A percentile compares a stretch with the other conserved stretches of the same genome.
Evolutionary conservation across 805 yeast species (phyloP).

Genomic region (Cyberlindnera maritima): DNA sequence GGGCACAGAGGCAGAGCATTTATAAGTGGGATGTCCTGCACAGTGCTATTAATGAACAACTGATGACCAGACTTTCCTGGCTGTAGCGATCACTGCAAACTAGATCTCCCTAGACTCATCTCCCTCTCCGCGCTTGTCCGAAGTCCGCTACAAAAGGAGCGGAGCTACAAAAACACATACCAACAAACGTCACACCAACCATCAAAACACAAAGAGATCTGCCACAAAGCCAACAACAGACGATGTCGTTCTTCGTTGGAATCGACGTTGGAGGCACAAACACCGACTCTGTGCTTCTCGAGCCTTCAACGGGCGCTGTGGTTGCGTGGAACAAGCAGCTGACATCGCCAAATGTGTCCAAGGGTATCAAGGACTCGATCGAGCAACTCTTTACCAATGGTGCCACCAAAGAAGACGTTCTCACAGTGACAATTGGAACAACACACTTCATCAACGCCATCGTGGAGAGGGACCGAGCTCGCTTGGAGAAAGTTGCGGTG

Average conservation of each 20-base stretch:
- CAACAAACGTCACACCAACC: too few relatives aligned
- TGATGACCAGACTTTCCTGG: too few relatives aligned
- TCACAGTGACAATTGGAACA: slow-evolving; percentile 48
- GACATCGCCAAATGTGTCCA: slow-evolving; percentile 43
- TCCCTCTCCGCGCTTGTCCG: neutral
- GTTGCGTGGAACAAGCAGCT: slow-evolving; percentile 41
- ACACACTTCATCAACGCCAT: slow-evolving; percentile 52
- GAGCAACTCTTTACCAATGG: slow-evolving; percentile 29
- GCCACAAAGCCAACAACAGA: neutral
- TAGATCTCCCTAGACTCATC: too few relatives aligned
- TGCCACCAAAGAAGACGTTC: slow-evolving; percentile 31
- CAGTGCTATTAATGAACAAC: too few relatives aligned
- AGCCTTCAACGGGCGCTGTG: slow-evolving; percentile 37
- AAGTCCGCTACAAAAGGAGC: neutral
- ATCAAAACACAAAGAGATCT: too few relatives aligned
- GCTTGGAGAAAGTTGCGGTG: slow-evolving; percentile 44
- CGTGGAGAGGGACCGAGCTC: slow-evolving; percentile 41
- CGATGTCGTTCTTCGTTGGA: slow-evolving; percentile 34
- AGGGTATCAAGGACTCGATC: slow-evolving; percentile 40
- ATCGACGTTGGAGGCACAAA: slow-evolving; percentile 54
- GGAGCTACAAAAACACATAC: neutral
- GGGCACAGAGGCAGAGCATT: slow-evolving; percentile 40
- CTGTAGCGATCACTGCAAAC: too few relatives aligned
- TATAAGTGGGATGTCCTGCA: slow-evolving; percentile 13
- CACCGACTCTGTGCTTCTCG: slow-evolving; percentile 45